Evolutionary conservation across 2,329 filamentous ascomycete genomes (phyloP), one percentile per base, ranked within the genome.

Genomic region (Colletotrichum brevisporum): DNA sequence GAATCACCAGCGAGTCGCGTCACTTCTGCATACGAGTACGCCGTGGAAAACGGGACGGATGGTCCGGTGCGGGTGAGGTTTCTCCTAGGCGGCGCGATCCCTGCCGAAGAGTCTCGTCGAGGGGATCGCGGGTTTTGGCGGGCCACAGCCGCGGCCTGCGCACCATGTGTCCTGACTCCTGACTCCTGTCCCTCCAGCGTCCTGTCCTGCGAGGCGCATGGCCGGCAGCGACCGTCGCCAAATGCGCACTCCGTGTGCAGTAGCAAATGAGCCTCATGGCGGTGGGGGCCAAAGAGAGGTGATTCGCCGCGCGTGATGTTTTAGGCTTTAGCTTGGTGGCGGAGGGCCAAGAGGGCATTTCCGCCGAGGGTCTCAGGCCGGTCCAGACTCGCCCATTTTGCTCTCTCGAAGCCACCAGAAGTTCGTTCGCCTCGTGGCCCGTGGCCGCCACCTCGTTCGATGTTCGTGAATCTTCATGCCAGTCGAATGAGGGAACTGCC

Each of bases 371-470:
- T 60, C 31, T 45, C 47, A 21, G 15, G n/a, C 6, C 12, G 31
- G 55, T 39, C 55, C 54, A 45, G 51, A 56, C 48, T 16, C 31
- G 31, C 13, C 50, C 18, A 47, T 60, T 27, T 66, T n/a, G 54
- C 53, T 56, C 39, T 56, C 52, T 65, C 50, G 55, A 69, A 69
- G 50, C 41, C 41, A 45, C 66, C 50, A 60, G 66, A 65, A 59
- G 51, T 53, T 66, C 50, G 36, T 26, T 8, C 41, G 53, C 50
- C n/a, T 18, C 56, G 39, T 48, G 43, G 43, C 16, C 53, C 31
- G 47, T 48, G 31, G 65, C 13, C 27, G 39, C 39, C 39, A 16
- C 53, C 41, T 54, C 53, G 45, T 54, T 59, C 31, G 31, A 21
- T 18, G 48, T 48, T 13, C 13, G 26, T n/a, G 53, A 36, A 16